These are phyloP conservation scores for Podospora fimiseda DNA, from an alignment of 495 filamentous ascomycete genomes.

Conservation along the genomic window DNA sequence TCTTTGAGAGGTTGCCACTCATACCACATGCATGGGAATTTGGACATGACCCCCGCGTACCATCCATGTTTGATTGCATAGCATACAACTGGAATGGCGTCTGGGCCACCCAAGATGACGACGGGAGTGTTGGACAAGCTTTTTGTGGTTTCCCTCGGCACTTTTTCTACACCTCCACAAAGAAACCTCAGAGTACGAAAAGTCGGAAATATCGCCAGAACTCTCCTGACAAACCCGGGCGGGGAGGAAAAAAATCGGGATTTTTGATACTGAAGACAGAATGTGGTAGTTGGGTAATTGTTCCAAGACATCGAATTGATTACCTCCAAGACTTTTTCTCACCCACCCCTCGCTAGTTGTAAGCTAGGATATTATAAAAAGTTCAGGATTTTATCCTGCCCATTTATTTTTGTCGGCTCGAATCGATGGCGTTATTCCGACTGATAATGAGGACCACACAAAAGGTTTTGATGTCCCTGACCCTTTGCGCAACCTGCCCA, in stretches of 20 bases:
- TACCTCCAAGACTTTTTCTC: too few species aligned
- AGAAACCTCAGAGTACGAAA: background rate
- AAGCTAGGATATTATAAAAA: too few species aligned
- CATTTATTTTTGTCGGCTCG: too few species aligned
- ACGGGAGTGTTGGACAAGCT: background rate
- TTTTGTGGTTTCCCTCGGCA: background rate
- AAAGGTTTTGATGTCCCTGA: background rate
- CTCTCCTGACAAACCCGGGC: too few species aligned
- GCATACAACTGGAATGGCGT: background rate
- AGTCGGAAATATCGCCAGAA: background rate
- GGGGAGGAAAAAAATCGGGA: too few species aligned
- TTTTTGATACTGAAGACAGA: too few species aligned
- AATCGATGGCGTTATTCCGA: constrained; percentile 12
- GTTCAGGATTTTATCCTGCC: too few species aligned
- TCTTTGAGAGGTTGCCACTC: too few species aligned
- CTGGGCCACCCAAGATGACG: background rate
- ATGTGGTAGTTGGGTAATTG: too few species aligned
- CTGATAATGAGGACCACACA: constrained; percentile 6
- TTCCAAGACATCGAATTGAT: too few species aligned
- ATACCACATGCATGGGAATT: background rate
- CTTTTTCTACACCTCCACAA: background rate
- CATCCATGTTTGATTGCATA: background rate
- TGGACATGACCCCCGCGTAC: background rate
- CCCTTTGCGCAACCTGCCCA: background rate
- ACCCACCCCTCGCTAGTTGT: too few species aligned